Evolutionary conservation across 495 filamentous ascomycete species (phyloP), one percentile per base, ranked within the genome.

Genomic region (Penicillium angulare): DNA sequence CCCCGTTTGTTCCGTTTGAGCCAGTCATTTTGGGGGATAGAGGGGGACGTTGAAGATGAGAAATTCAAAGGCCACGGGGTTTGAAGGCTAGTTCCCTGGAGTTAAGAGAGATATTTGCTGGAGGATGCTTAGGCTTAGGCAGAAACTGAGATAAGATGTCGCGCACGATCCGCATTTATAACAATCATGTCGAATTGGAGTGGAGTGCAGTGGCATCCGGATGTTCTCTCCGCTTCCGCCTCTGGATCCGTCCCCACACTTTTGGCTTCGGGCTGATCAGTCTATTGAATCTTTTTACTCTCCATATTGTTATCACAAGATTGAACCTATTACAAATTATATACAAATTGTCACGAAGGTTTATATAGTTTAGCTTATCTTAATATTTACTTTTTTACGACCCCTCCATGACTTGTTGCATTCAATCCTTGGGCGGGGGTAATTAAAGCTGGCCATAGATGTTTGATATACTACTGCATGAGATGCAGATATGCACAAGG

Each of bases 161-260:
- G 2, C 20, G 18, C 43, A 35, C 17, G 26, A 34, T 15, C 15
- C 43, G 32, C 31, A 36, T 47, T 54, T 58, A 58, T 58, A 57
- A 12, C 8, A 57, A 4, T 20, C 20, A 9, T 34, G 32, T 34
- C 32, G 26, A 50, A 53, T 53, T 33, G 48, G 45, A 44, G 42
- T 21, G 21, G 23, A 8, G 13, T 24, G 38, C 38, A 49, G 40
- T 45, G 6, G 47, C 21, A 49, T 32, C 49, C 62, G 62, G 62
- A 60, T 54, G 40, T 0, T 10, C 15, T 32, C 39, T 64, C 63
- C 63, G 63, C 55, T 57, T 66, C 60, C 63, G 57, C 47, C 52
- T 61, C 39, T 17, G 8, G 15, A 50, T 61, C 63, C 63, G 63
- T 45, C 33, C 27, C 59, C 55, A 59, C 40, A 36, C 8, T n/a